phyloP scores from a whole-genome alignment of 164 flowering plant genomes.

The Buxus sempervirens region DNA sequence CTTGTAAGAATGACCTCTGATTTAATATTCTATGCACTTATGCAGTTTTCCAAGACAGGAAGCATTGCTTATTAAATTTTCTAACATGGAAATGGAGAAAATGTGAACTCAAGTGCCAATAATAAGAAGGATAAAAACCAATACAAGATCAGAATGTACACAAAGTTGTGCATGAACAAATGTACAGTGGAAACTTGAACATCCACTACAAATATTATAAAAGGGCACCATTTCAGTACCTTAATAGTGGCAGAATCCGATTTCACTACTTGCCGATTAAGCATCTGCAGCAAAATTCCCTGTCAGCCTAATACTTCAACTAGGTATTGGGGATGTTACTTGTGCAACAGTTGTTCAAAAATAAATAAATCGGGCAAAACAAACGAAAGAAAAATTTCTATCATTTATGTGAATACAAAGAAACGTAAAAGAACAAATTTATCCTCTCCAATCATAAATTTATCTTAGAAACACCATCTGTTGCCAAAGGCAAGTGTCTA shows the following conservation, averaged over 20 bases:
- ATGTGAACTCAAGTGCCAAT: neutral
- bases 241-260: conserved; percentile 92
- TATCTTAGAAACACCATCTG: no score
- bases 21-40: neutral
- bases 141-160: neutral
- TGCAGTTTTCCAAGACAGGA: neutral
- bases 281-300: conserved; percentile 45
- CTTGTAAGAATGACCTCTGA: neutral
- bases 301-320: neutral
- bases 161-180: neutral
- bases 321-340: neutral
- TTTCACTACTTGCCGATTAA: conserved; percentile 87
- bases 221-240: conserved; percentile 37
- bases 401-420: no score
- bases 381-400: neutral
- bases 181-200: neutral
- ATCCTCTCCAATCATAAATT: no score
- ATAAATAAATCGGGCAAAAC: no score
- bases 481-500: no score
- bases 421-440: no score
- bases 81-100: neutral
- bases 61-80: neutral
- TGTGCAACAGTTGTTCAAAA: neutral
- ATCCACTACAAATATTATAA: neutral
- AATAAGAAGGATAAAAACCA: neutral